A percentile compares a stretch with the other conserved stretches of the same genome.
Conservation (phyloP, 2,329 filamentous ascomycete species). For the Fusarium brevicatenulatum region DNA sequence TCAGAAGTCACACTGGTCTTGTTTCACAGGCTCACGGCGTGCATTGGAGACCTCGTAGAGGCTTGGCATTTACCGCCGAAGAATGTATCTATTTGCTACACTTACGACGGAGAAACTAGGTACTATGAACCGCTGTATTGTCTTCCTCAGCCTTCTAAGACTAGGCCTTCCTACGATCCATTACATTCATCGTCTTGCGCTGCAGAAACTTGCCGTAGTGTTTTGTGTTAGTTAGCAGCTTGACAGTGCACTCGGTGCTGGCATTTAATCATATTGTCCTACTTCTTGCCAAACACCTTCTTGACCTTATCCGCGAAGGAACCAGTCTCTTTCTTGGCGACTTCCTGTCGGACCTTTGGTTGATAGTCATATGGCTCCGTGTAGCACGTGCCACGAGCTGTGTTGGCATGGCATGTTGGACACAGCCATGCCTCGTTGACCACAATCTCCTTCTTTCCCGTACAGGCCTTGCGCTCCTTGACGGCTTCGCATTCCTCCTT, state of each 20-base stretch:
- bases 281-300: not conserved
- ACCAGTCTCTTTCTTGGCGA: not conserved
- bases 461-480: not conserved
- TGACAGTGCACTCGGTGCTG: not conserved
- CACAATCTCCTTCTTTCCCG: no score
- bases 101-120: fast-evolving
- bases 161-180: not conserved
- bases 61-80: not conserved
- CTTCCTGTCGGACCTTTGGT: not conserved
- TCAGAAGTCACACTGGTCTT: not conserved
- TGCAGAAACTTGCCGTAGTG: not conserved
- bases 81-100: no score
- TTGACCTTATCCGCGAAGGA: not conserved
- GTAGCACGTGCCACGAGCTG: not conserved
- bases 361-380: not conserved
- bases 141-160: fast-evolving
- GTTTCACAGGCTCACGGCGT: not conserved
- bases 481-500: not conserved
- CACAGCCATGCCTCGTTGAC: not conserved
- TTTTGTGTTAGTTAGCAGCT: not conserved
- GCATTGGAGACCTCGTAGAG: no score
- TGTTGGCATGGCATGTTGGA: not conserved
- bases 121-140: not conserved
- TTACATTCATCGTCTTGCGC: no score
- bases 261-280: not conserved